phyloP scores from a whole-genome alignment of 2,329 filamentous ascomycete genomes.

The Fusarium aywerte region DNA sequence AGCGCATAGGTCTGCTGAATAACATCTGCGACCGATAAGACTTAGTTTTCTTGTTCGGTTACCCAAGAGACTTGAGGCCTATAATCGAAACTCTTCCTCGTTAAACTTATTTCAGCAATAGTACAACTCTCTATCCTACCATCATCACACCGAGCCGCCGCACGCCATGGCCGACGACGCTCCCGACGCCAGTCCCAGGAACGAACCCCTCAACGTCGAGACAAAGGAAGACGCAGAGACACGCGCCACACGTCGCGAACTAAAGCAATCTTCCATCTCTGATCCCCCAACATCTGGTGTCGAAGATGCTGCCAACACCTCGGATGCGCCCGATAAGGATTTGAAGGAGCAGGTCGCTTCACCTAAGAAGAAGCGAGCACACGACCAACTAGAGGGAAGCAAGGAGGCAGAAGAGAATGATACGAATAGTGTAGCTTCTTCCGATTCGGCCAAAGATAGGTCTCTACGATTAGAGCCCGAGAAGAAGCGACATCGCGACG shows the following conservation, averaged over 20 bases:
- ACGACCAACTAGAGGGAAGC: slow-evolving; percentile 66
- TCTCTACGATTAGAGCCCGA: slow-evolving; percentile 64
- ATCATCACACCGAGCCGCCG: slow-evolving; percentile 33
- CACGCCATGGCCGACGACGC: slow-evolving; percentile 59
- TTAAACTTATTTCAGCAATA: slow-evolving; percentile 7
- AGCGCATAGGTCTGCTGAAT: slow-evolving; percentile 13
- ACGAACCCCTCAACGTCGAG: slow-evolving; percentile 49
- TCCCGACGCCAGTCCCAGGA: slow-evolving; percentile 56
- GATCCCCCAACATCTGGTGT: slow-evolving; percentile 52
- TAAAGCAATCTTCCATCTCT: slow-evolving; percentile 72
- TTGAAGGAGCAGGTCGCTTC: slow-evolving; percentile 64
- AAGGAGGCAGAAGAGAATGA: slow-evolving; percentile 58
- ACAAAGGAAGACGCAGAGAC: slow-evolving; percentile 70
- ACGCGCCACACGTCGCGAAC: slow-evolving; percentile 70
- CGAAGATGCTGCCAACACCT: slow-evolving; percentile 48
- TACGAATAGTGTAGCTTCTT: slow-evolving; percentile 55
- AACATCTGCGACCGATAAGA: background rate
- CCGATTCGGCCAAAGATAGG: slow-evolving; percentile 61
- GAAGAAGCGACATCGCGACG: slow-evolving; percentile 72
- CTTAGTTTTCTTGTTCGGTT: background rate
- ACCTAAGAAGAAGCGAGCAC: slow-evolving; percentile 74
- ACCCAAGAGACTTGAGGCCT: background rate
- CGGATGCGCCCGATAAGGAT: slow-evolving; percentile 51
- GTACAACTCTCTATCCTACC: slow-evolving; percentile 15
- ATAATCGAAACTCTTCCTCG: background rate